A percentile compares a stretch with the other conserved stretches of the same genome.
phyloP scores from a whole-genome alignment of 1,284 basidiomycete genomes.

The Malassezia sp. region DNA sequence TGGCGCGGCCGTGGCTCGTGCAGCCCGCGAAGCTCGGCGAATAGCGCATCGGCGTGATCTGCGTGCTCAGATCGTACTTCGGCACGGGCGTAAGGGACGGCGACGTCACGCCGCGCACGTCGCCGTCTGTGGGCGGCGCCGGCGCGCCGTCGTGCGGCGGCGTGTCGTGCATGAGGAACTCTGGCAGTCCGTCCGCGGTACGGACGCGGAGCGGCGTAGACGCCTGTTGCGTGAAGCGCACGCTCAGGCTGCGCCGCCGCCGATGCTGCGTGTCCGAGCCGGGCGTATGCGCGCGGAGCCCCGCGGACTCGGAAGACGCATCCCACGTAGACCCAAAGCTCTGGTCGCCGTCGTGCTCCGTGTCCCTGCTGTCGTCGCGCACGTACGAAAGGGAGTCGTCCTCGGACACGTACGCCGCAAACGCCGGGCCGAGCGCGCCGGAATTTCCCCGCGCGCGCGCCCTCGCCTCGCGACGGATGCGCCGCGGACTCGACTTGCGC shows the following conservation, averaged over 20 bases:
- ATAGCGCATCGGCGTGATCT: slow-evolving; percentile 17
- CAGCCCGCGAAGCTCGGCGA: slow-evolving; percentile 3
- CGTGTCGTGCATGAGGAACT: slow-evolving; percentile 31
- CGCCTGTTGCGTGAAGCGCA: slow-evolving; percentile 22
- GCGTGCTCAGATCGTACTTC: slow-evolving; percentile 8
- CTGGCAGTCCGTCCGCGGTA: slow-evolving; percentile 34
- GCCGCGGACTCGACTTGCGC: slow-evolving; percentile 33
- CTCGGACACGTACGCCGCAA: background rate
- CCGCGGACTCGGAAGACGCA: slow-evolving; percentile 5
- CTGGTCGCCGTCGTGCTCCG: background rate
- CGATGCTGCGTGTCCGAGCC: background rate
- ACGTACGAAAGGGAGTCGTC: too few species aligned
- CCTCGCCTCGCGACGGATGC: slow-evolving; percentile 33
- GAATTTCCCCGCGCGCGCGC: slow-evolving; percentile 20
- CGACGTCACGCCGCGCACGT: background rate
- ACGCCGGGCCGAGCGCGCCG: background rate
- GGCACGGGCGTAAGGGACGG: slow-evolving; percentile 10
- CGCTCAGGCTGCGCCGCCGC: slow-evolving; percentile 4
- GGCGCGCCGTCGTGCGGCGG: slow-evolving; percentile 5
- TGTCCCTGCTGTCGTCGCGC: too few species aligned
- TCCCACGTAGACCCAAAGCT: slow-evolving; percentile 10
- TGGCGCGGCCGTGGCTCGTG: background rate
- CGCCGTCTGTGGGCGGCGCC: background rate
- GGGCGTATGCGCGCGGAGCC: background rate
- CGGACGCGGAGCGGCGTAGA: slow-evolving; percentile 25